Base-by-base conservation (phyloP, 2,329 filamentous ascomycete genomes). In the Trichophaea hybrida region DNA sequence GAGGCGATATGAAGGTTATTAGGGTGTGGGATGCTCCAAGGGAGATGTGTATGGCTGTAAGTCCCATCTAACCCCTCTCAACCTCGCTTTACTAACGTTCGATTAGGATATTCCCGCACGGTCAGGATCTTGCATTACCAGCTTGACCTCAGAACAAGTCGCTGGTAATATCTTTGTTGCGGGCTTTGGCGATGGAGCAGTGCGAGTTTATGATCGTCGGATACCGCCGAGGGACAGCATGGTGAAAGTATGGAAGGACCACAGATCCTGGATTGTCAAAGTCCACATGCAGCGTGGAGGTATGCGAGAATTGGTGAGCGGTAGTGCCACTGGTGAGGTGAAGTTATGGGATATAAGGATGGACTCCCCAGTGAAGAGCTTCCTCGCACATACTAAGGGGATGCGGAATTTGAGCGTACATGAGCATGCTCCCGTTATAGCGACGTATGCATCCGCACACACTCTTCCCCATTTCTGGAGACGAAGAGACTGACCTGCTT, bases 211-310 rank as follows among this genome's bases (percentile, higher is more conserved):
- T 70, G 93, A 98, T 72, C 88, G 91, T 65, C 83, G 93, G 10
- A 75, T 87, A 63, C 83, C 84, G 63, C 85, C 89, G 1, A 85
- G 88, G 61, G 88, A 93, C 57, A 86, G 86, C 15, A 96, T 97
- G 90, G 85, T 96, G 58, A 88, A 86, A 73, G 90, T 91, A 67
- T 98, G 93, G 91, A 93, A 94, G 70, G 88, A 96, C 68, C 91
- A 97, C 69, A 83, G 85, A 62, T 88, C 94, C 68, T 98, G 93
- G 93, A 84, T 98, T 72, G 90, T 89, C 68, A 93, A 88, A 66
- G 88, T 95, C 12, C 93, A 97, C 71, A 89, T 98, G 81, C 93
- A 98, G 73, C 86, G 93, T 48, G 93, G 93, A 62, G 93, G 93
- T 1, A 83, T 95, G 72, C 80, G 93, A 60, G 93, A 98, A 72